Evolutionary conservation across 352 stramenopile genomes (phyloP).

Genomic region (Bremia lactucae): DNA sequence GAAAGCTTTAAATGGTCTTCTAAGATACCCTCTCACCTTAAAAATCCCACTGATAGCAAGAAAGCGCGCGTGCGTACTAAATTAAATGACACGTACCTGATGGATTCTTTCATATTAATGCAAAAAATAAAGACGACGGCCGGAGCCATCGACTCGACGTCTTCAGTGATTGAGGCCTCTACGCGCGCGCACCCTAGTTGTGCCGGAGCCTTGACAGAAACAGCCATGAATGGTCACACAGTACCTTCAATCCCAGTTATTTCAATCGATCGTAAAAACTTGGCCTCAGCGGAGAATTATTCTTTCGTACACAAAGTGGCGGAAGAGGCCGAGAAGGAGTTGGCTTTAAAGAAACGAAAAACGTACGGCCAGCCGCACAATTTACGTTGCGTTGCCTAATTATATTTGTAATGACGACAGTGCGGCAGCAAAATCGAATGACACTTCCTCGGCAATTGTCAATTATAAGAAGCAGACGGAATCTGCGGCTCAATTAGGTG

Average conservation of each 20-base stretch:
- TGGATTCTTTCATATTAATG: slow-evolving; percentile 46
- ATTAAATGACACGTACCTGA: slow-evolving; percentile 37
- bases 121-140: slow-evolving; percentile 22
- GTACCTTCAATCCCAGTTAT: slow-evolving; percentile 10
- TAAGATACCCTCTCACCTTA: slow-evolving; percentile 2
- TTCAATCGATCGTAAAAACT: slow-evolving; percentile 9
- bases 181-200: neutral
- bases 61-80: slow-evolving; percentile 63
- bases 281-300: slow-evolving; percentile 8
- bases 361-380: slow-evolving; percentile 19
- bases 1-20: neutral
- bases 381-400: slow-evolving; percentile 2
- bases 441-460: slow-evolving; percentile 29
- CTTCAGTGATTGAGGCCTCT: slow-evolving; percentile 3
- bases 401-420: slow-evolving; percentile 5
- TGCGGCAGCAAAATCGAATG: slow-evolving; percentile 14
- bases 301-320: slow-evolving; percentile 48
- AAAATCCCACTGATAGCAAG: slow-evolving; percentile 31
- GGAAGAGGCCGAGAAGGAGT: slow-evolving; percentile 36
- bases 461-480: slow-evolving; percentile 51
- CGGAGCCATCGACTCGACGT: neutral
- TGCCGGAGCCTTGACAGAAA: slow-evolving; percentile 1
- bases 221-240: slow-evolving; percentile 11
- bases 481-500: slow-evolving; percentile 40
- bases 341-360: slow-evolving; percentile 37